Evolutionary conservation across 2,329 filamentous ascomycete genomes (phyloP).

Genomic region (Bipolaris sorokiniana): DNA sequence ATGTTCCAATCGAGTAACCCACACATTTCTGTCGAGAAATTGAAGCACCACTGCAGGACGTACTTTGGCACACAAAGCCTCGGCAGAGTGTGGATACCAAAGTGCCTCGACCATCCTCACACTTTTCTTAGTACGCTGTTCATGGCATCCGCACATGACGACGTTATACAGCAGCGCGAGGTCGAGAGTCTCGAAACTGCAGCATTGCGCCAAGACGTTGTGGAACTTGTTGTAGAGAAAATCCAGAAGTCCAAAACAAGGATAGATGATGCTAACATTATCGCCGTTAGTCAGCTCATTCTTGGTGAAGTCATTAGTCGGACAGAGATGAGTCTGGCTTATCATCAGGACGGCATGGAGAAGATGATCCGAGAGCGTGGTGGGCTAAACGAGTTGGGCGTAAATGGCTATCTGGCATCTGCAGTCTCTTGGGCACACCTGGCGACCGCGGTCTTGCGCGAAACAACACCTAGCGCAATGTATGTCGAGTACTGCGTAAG

Average conservation of each 20-base stretch:
- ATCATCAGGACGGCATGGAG: conserved; percentile 39
- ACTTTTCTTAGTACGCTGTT: conserved; percentile 49
- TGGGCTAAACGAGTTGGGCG: conserved; percentile 39
- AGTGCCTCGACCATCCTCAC: conserved; percentile 40
- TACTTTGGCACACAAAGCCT: conserved; percentile 45
- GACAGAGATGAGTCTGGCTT: conserved; percentile 26
- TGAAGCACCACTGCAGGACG: conserved; percentile 46
- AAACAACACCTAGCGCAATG: conserved; percentile 31
- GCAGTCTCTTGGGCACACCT: conserved; percentile 42
- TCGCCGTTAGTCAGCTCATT: conserved; percentile 47
- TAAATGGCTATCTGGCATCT: conserved; percentile 41
- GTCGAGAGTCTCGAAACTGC: conserved; percentile 41
- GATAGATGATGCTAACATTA: conserved; percentile 45
- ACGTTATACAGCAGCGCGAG: conserved; percentile 32
- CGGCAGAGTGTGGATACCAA: conserved; percentile 45
- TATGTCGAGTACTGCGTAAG: conserved; percentile 37
- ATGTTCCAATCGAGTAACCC: conserved; percentile 43
- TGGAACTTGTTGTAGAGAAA: conserved; percentile 37
- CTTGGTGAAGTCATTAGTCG: conserved; percentile 42
- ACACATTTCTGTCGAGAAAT: conserved; percentile 37
- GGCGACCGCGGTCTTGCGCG: conserved; percentile 42
- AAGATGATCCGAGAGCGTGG: conserved; percentile 45
- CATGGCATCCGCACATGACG: conserved; percentile 43
- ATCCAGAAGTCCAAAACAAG: conserved; percentile 27
- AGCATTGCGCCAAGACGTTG: conserved; percentile 44